These are phyloP conservation scores for Thymus mandschuricus DNA, from an alignment of 257 asterid genomes.

Conservation along the genomic window DNA sequence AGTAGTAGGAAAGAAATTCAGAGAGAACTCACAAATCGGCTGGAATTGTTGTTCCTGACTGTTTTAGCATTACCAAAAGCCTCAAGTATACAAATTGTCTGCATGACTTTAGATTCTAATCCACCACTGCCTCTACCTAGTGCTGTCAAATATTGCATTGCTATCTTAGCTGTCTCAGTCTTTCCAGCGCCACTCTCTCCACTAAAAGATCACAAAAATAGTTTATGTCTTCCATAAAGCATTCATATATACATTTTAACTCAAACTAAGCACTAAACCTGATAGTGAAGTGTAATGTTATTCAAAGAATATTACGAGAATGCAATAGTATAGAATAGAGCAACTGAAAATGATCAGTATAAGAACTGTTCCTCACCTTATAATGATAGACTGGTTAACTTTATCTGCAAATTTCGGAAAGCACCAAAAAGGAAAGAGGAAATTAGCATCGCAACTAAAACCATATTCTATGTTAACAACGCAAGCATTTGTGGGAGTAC, in stretches of 20 bases:
- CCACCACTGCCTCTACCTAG: slow-evolving; percentile 73
- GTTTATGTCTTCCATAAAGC: slow-evolving; percentile 21
- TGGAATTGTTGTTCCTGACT: slow-evolving; percentile 73
- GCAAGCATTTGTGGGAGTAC: slow-evolving; percentile 24
- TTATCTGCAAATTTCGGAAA: slow-evolving; percentile 60
- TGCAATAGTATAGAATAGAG: neutral
- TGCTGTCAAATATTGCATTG: slow-evolving; percentile 88
- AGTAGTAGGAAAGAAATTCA: slow-evolving; percentile 22
- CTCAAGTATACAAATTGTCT: slow-evolving; percentile 80
- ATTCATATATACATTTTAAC: neutral
- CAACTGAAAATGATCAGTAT: neutral
- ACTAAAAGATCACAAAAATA: slow-evolving; percentile 45
- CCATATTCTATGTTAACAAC: slow-evolving; percentile 22
- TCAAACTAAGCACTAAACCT: slow-evolving; percentile 20
- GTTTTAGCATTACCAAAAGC: slow-evolving; percentile 99
- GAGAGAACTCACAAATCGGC: slow-evolving; percentile 83
- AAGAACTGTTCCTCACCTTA: slow-evolving; percentile 67
- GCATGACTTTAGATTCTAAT: slow-evolving; percentile 71
- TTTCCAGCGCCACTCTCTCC: slow-evolving; percentile 99
- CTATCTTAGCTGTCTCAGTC: slow-evolving; percentile 93
- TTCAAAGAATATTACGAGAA: slow-evolving; percentile 9
- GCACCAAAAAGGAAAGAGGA: slow-evolving; percentile 23
- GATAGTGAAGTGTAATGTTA: slow-evolving; percentile 1
- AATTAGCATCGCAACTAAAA: slow-evolving; percentile 23
- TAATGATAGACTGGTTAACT: slow-evolving; percentile 78